A percentile compares a stretch with the other conserved stretches of the same genome.
phyloP scores from a whole-genome alignment of 1,284 basidiomycete genomes.

The Irpex sp. region DNA sequence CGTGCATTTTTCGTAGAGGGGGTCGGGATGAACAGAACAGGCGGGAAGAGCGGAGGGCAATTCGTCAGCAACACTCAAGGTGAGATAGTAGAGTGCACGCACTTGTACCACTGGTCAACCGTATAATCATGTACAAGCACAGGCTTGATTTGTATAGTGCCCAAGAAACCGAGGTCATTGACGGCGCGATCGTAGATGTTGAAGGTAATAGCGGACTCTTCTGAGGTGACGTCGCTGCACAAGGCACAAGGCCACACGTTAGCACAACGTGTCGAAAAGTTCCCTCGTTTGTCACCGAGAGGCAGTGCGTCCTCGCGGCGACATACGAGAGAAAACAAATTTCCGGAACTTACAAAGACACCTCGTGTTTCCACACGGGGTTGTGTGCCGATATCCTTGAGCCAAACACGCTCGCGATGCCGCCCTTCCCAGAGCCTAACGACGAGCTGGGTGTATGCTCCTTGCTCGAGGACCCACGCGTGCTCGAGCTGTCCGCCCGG shows the following conservation, averaged over 20 bases:
- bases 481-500: constrained; percentile 17
- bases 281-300: too few relatives aligned
- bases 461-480: constrained; percentile 25
- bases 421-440: constrained; percentile 31
- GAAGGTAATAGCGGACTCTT: constrained; percentile 81
- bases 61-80: neutral
- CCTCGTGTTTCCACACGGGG: constrained; percentile 99
- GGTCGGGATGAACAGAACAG: neutral
- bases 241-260: neutral
- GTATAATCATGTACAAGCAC: constrained; percentile 87
- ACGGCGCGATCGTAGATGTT: constrained; percentile 90
- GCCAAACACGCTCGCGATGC: constrained; percentile 52
- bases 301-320: neutral
- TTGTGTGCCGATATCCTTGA: constrained; percentile 69
- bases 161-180: constrained; percentile 87
- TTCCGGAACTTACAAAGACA: constrained; percentile 77
- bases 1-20: too few relatives aligned
- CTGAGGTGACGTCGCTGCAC: constrained; percentile 90
- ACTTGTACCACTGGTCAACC: constrained; percentile 98
- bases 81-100: constrained; percentile 29
- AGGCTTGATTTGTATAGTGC: constrained; percentile 89
- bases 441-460: constrained; percentile 36
- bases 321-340: constrained; percentile 8
- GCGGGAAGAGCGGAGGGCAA: constrained; percentile 1
- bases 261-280: constrained; percentile 12